Percentiles rank a stretch among this genome's conserved stretches.
Conservation (phyloP, 2,329 filamentous ascomycete genomes). For the Fonsecaea multimorphosa region DNA sequence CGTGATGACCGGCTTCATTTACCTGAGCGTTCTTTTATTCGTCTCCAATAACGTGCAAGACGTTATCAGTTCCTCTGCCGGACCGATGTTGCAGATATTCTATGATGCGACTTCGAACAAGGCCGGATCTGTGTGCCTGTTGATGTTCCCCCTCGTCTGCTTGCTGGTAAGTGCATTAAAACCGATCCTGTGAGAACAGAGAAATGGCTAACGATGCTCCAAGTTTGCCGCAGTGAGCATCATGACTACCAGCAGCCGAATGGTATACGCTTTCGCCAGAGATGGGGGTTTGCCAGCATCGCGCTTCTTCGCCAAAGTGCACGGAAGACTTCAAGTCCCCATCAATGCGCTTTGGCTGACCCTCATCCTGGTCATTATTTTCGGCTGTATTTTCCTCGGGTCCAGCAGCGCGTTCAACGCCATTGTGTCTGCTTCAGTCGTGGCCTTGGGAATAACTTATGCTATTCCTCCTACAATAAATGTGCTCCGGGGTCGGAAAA, state of each 20-base stretch:
- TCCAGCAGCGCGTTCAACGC: constrained; percentile 72
- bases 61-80: constrained; percentile 62
- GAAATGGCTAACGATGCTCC: constrained; percentile 48
- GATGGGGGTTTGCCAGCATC: constrained; percentile 64
- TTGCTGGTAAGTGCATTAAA: constrained; percentile 30
- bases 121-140: constrained; percentile 66
- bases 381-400: constrained; percentile 73
- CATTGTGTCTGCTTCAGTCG: constrained; percentile 73
- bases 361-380: constrained; percentile 66
- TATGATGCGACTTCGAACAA: constrained; percentile 66
- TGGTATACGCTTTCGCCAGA: constrained; percentile 70
- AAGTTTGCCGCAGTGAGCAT: constrained; percentile 66
- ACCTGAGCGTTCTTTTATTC: constrained; percentile 68
- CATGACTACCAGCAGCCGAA: constrained; percentile 70
- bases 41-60: constrained; percentile 64
- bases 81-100: constrained; percentile 67
- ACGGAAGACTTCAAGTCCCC: constrained; percentile 66
- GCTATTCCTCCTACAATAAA: constrained; percentile 76
- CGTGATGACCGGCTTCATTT: constrained; percentile 66
- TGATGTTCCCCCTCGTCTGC: constrained; percentile 56
- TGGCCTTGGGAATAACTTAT: constrained; percentile 74
- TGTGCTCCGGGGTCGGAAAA: constrained; percentile 67
- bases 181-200: neutral
- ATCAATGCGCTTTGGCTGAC: constrained; percentile 70
- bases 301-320: constrained; percentile 62